Percentiles rank a stretch among this genome's conserved stretches.
These are phyloP conservation scores for Hondaea fermentalgiana DNA, from an alignment of 108 stramenopile species.

Conservation along the genomic window DNA sequence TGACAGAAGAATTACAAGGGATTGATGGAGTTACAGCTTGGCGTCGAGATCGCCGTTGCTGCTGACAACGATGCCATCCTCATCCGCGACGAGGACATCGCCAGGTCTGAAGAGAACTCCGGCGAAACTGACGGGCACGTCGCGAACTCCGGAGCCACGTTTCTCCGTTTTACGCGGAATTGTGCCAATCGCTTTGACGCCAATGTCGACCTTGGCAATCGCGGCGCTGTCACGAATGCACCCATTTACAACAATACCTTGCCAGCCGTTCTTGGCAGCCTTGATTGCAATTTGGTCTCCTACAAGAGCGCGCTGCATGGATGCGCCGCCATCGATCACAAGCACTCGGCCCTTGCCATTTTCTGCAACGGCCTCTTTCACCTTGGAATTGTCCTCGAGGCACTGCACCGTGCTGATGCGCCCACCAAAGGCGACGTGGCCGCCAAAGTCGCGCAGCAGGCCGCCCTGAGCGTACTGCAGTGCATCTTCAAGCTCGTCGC, in stretches of 20 bases:
- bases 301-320: neutral
- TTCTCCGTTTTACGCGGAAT: neutral
- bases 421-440: neutral
- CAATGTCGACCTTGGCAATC: neutral
- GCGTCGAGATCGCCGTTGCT: neutral
- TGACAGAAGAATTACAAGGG: neutral
- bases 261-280: neutral
- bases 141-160: neutral
- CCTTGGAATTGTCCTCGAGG: slow-evolving; percentile 1
- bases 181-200: neutral
- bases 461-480: neutral
- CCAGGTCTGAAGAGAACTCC: neutral
- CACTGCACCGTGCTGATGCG: neutral
- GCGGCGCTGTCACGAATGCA: neutral
- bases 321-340: neutral
- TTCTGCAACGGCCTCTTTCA: slow-evolving; percentile 2
- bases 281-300: neutral
- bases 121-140: neutral
- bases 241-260: neutral
- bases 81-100: neutral
- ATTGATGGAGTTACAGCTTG: neutral
- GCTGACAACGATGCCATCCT: neutral
- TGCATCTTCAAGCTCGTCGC: neutral
- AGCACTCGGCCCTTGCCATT: neutral
- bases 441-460: neutral